Percentiles rank a stretch among this genome's conserved stretches.
These are phyloP conservation scores for Thielaviopsis punctulata DNA, from an alignment of 2,329 filamentous ascomycete species.

Conservation along the genomic window DNA sequence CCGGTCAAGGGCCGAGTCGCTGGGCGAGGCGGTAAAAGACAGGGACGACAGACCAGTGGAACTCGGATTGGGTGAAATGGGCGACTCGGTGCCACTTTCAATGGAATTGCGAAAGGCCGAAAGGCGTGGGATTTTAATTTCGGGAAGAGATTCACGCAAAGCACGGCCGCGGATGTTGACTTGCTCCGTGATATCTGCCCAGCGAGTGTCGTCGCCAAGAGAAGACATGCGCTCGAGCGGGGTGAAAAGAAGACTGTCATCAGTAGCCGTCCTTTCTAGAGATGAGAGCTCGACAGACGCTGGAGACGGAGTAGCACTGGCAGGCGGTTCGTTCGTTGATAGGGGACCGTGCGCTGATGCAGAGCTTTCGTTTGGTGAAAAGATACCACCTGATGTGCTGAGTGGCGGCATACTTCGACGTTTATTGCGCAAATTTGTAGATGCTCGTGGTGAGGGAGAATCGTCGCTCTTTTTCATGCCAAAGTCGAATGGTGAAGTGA, in stretches of 20 bases:
- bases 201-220: slow-evolving; percentile 66
- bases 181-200: slow-evolving; percentile 64
- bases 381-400: neutral
- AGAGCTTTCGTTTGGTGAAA: neutral
- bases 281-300: neutral
- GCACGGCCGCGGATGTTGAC: slow-evolving; percentile 83
- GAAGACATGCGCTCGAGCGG: slow-evolving; percentile 65
- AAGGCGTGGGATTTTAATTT: slow-evolving; percentile 50
- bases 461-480: neutral
- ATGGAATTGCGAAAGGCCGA: slow-evolving; percentile 31
- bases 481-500: slow-evolving; percentile 8
- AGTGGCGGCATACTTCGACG: neutral
- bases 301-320: neutral
- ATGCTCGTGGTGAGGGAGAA: slow-evolving; percentile 25
- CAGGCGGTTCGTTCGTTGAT: too few relatives aligned
- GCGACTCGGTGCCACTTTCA: slow-evolving; percentile 14
- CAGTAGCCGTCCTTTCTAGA: slow-evolving; percentile 17
- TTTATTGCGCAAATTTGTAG: slow-evolving; percentile 27
- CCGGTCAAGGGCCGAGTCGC: slow-evolving; percentile 28
- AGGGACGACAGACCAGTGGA: neutral
- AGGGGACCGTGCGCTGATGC: too few relatives aligned
- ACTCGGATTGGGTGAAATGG: slow-evolving; percentile 13
- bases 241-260: slow-evolving; percentile 63
- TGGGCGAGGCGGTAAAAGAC: neutral
- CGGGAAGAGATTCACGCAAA: slow-evolving; percentile 72